Percentiles rank a stretch among this genome's conserved stretches.
Evolutionary conservation across 495 filamentous ascomycete genomes (phyloP).

Genomic region (Astrothelium macrocarpum): DNA sequence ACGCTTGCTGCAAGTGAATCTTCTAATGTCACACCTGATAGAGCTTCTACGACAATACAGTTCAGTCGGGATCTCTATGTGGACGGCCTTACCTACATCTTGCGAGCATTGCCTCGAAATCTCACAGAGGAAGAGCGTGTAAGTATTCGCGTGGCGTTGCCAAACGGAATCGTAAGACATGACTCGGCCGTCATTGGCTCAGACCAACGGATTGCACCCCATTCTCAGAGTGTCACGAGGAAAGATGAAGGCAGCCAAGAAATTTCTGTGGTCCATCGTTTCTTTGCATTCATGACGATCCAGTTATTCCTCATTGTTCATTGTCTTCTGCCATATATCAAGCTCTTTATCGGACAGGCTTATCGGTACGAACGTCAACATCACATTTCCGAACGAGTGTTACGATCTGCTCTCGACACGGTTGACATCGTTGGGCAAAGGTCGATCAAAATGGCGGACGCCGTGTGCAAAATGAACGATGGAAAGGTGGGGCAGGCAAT

Average conservation of each 20-base stretch:
- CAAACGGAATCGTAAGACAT: neutral
- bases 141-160: constrained; percentile 32
- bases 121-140: constrained; percentile 41
- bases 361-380: constrained; percentile 58
- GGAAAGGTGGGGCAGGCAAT: constrained; percentile 46
- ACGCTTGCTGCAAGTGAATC: constrained; percentile 33
- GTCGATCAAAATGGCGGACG: constrained; percentile 40
- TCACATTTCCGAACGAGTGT: constrained; percentile 46
- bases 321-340: constrained; percentile 49
- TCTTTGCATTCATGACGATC: constrained; percentile 46
- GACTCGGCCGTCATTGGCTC: neutral
- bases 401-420: constrained; percentile 40
- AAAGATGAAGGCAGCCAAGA: constrained; percentile 10
- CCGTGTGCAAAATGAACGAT: constrained; percentile 45
- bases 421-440: constrained; percentile 45
- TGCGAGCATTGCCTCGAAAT: constrained; percentile 53
- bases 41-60: constrained; percentile 18
- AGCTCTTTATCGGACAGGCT: constrained; percentile 39
- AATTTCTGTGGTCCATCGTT: constrained; percentile 48
- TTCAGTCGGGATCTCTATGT: constrained; percentile 60
- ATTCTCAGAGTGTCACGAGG: neutral
- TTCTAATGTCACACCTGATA: constrained; percentile 14
- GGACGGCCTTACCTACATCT: constrained; percentile 53
- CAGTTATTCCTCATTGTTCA: constrained; percentile 48
- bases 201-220: neutral